Conservation (phyloP, 208 protist species). For the Herpetomonas tarakana region DNA sequence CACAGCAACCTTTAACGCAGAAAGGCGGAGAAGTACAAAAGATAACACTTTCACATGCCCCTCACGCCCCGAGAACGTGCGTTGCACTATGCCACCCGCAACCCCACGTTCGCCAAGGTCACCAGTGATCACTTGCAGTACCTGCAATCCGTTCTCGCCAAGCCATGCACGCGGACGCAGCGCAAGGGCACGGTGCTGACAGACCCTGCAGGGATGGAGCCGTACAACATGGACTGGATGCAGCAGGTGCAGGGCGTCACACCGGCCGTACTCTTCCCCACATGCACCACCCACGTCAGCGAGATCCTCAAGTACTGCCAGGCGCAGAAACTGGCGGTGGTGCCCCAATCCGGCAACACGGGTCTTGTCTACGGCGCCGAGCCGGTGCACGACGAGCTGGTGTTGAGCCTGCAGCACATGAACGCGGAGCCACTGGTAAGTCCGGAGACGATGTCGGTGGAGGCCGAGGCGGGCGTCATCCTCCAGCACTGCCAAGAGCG, state of each 20-base stretch:
- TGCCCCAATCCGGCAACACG: slow-evolving; percentile 97
- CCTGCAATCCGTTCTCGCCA: slow-evolving; percentile 42
- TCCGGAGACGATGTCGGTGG: slow-evolving; percentile 54
- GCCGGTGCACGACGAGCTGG: slow-evolving; percentile 90
- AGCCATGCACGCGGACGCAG: slow-evolving; percentile 37
- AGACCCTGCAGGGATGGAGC: slow-evolving; percentile 30
- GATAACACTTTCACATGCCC: slow-evolving; percentile 12
- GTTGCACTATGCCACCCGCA: slow-evolving; percentile 62
- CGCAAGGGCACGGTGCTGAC: slow-evolving; percentile 49
- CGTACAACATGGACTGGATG: slow-evolving; percentile 75
- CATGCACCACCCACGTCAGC: slow-evolving; percentile 53
- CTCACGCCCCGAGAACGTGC: slow-evolving; percentile 42
- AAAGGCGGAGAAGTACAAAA: background rate
- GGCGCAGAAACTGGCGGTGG: slow-evolving; percentile 85
- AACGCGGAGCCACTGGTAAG: slow-evolving; percentile 84
- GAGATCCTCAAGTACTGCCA: slow-evolving; percentile 92
- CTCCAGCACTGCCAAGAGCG: slow-evolving; percentile 88
- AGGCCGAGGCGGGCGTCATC: slow-evolving; percentile 89
- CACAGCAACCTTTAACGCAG: background rate
- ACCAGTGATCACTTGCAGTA: slow-evolving; percentile 42
- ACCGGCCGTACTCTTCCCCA: slow-evolving; percentile 58
- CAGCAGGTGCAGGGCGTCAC: slow-evolving; percentile 44
- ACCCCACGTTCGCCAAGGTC: slow-evolving; percentile 38
- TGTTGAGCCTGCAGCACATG: slow-evolving; percentile 89
- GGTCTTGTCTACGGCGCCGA: slow-evolving; percentile 94